Conservation (phyloP, 768 basidiomycete species). For the Trametes cubensis region DNA sequence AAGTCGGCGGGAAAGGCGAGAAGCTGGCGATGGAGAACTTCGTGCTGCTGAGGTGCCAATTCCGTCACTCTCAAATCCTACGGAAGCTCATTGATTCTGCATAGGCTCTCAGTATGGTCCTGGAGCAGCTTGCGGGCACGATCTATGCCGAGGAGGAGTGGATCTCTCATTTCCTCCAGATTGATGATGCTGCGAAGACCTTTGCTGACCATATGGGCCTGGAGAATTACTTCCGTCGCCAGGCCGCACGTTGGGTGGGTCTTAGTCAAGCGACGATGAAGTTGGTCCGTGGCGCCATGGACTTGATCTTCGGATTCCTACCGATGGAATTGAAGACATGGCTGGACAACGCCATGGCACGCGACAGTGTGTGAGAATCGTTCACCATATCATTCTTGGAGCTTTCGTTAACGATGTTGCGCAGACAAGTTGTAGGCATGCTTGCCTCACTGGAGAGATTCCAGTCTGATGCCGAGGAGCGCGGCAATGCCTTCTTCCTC, state of each 20-base stretch:
- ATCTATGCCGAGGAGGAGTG: constrained; percentile 88
- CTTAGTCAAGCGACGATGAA: constrained; percentile 73
- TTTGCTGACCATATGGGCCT: constrained; percentile 95
- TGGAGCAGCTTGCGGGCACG: constrained; percentile 74
- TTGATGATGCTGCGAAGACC: constrained; percentile 84
- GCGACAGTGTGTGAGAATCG: constrained; percentile 71
- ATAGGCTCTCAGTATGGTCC: constrained; percentile 73
- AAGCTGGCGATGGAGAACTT: constrained; percentile 57
- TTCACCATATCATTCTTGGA: not conserved
- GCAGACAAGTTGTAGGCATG: constrained; percentile 84
- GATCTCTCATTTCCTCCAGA: constrained; percentile 88
- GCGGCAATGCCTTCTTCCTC: constrained; percentile 73
- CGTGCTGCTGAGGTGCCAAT: constrained; percentile 69
- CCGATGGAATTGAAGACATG: constrained; percentile 80
- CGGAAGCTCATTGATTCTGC: not conserved
- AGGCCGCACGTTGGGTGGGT: constrained; percentile 75
- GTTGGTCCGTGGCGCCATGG: constrained; percentile 87
- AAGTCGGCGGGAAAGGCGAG: constrained; percentile 55
- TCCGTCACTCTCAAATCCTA: not conserved
- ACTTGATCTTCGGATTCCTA: constrained; percentile 93
- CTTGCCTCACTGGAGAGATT: constrained; percentile 78
- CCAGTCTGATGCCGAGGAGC: constrained; percentile 76
- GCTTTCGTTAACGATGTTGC: not conserved
- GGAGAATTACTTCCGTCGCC: constrained; percentile 91
- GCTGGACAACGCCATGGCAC: constrained; percentile 77